Evolutionary conservation across 2,329 filamentous ascomycete genomes (phyloP).

Genomic region (Pseudopyrenochaeta lycopersici): DNA sequence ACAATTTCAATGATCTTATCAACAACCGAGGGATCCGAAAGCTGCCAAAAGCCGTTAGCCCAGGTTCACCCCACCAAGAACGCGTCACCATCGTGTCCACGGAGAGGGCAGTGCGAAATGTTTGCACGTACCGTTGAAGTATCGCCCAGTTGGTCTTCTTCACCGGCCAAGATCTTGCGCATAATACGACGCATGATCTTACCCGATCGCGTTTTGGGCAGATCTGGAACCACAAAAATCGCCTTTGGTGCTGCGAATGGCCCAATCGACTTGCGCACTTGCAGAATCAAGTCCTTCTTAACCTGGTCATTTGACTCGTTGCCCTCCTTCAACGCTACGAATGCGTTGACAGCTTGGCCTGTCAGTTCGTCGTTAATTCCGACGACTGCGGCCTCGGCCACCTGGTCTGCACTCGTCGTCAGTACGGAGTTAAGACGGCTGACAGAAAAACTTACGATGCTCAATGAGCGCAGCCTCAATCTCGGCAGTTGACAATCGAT

Average conservation of each 20-base stretch:
- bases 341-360: conserved; percentile 96
- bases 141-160: conserved; percentile 96
- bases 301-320: conserved; percentile 79
- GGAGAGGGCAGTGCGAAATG: conserved; percentile 11
- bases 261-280: conserved; percentile 96
- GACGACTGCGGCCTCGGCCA: conserved; percentile 95
- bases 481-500: conserved; percentile 95
- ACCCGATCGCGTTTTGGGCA: conserved; percentile 95
- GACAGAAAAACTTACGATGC: conserved; percentile 65
- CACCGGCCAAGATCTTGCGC: conserved; percentile 95
- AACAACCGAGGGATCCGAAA: conserved; percentile 90
- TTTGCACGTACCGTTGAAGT: conserved; percentile 79
- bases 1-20: conserved; percentile 88
- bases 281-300: conserved; percentile 91
- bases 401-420: conserved; percentile 60
- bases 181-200: conserved; percentile 99
- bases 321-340: conserved; percentile 89
- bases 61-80: conserved; percentile 25
- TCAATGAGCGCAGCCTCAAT: conserved; percentile 97
- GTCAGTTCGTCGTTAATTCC: conserved; percentile 93
- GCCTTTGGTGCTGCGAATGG: conserved; percentile 97
- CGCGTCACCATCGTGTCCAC: conserved; percentile 37
- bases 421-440: conserved; percentile 13
- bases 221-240: conserved; percentile 87
- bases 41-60: conserved; percentile 59